A percentile compares a stretch with the other conserved stretches of the same genome.
phyloP scores from a whole-genome alignment of 768 basidiomycete species.

The Termitomyces sp. region DNA sequence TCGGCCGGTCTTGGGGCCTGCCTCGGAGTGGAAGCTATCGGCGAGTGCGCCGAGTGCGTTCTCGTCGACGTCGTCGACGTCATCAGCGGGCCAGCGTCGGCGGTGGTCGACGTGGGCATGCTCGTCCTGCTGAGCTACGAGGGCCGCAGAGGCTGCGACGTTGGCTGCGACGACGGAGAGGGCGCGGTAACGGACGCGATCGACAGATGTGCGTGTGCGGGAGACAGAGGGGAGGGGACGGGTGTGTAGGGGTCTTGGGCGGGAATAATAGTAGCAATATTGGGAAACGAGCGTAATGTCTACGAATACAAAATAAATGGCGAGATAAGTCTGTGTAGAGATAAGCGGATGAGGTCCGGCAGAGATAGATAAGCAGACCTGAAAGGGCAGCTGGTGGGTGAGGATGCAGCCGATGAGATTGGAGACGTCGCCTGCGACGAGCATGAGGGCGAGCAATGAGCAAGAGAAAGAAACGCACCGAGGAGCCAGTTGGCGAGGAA shows the following conservation, averaged over 20 bases:
- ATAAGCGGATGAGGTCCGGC: slow-evolving; percentile 2
- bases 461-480: slow-evolving; percentile 42
- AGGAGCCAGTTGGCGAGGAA: slow-evolving; percentile 93
- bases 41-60: slow-evolving; percentile 51
- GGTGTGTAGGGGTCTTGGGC: slow-evolving; percentile 23
- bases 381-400: slow-evolving; percentile 92
- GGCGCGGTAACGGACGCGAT: slow-evolving; percentile 62
- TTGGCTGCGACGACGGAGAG: slow-evolving; percentile 67
- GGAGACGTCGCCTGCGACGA: slow-evolving; percentile 72
- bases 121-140: slow-evolving; percentile 61
- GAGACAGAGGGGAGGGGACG: slow-evolving; percentile 39
- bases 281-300: slow-evolving; percentile 75
- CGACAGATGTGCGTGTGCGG: slow-evolving; percentile 40
- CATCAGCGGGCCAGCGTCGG: slow-evolving; percentile 20
- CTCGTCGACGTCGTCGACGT: slow-evolving; percentile 45
- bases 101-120: slow-evolving; percentile 24
- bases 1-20: slow-evolving; percentile 36
- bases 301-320: slow-evolving; percentile 83
- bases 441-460: neutral
- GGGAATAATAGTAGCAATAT: slow-evolving; percentile 70
- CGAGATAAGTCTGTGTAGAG: slow-evolving; percentile 70
- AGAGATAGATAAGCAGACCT: slow-evolving; percentile 40
- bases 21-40: slow-evolving; percentile 78
- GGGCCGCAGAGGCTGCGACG: slow-evolving; percentile 65
- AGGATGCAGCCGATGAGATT: slow-evolving; percentile 90